Percentiles rank a stretch among this genome's conserved stretches.
Conservation (phyloP, 2,329 filamentous ascomycete genomes). For the Xylaria sp. region DNA sequence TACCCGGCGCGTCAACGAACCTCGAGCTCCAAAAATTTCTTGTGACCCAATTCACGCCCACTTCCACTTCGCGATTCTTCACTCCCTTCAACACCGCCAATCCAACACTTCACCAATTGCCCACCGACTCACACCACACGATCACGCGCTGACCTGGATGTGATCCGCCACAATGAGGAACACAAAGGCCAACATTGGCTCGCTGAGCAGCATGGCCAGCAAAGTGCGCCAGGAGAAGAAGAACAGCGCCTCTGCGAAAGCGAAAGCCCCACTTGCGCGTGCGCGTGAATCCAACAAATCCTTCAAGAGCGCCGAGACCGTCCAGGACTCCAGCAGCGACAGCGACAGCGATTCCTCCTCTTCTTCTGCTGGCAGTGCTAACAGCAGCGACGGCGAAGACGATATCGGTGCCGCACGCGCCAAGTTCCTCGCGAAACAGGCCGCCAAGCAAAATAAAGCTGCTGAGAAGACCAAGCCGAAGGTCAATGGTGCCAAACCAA, state of each 20-base stretch:
- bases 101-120: neutral
- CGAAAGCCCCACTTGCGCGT: slow-evolving; percentile 35
- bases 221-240: slow-evolving; percentile 46
- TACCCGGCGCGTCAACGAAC: slow-evolving; percentile 12
- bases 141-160: slow-evolving; percentile 1
- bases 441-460: slow-evolving; percentile 48
- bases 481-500: slow-evolving; percentile 37
- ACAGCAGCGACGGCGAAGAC: slow-evolving; percentile 51
- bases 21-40: slow-evolving; percentile 33
- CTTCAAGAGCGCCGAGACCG: slow-evolving; percentile 38
- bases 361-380: slow-evolving; percentile 48
- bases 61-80: slow-evolving; percentile 17
- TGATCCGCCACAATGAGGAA: slow-evolving; percentile 33
- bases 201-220: slow-evolving; percentile 43
- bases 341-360: slow-evolving; percentile 48
- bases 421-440: slow-evolving; percentile 48
- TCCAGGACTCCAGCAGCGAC: slow-evolving; percentile 47
- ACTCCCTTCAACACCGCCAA: neutral
- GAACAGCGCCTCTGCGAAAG: slow-evolving; percentile 37
- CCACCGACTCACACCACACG: neutral
- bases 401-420: slow-evolving; percentile 46
- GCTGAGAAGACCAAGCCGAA: slow-evolving; percentile 37
- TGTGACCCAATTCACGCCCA: slow-evolving; percentile 12
- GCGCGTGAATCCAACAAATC: slow-evolving; percentile 36
- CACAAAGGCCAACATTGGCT: slow-evolving; percentile 39